Evolutionary conservation across 768 basidiomycete species (phyloP), one percentile per base, ranked within the genome.

Genomic region (Phlegmacium glaucopus): DNA sequence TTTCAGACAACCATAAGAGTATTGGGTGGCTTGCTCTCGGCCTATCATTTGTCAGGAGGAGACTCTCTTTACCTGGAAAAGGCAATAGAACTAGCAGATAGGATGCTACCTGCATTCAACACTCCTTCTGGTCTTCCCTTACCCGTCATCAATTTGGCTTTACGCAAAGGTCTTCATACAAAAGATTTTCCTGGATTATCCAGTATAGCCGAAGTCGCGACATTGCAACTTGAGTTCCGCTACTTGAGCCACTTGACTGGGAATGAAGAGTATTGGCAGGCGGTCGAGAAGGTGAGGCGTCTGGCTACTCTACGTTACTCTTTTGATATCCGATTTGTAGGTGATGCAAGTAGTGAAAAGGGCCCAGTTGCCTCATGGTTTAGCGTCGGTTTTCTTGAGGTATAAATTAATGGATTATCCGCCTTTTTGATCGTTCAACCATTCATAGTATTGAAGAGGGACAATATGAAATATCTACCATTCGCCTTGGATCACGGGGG

Each of bases 401-500:
- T 54, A 35, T 13, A 5, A 26, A 16, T 17, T 4, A 7, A 28
- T 18, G 8, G 28, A n/a, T 42, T 16, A 4, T 8, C 6, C 12
- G 12, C 36, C 35, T 27, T 25, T 32, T 44, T 13, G 36, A 41
- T 28, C 30, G 28, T 48, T 34, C 44, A 13, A 26, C 15, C 39
- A 16, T 29, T 47, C 46, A 44, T 55, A 75, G 75, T 50, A 54
- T 70, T 13, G 64, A 69, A 2, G 57, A 63, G 10, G 77, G 76
- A 4, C 58, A 68, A 48, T 79, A 72, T 50, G 63, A 82, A 15
- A 67, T 79, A 18, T 83, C 87, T 10, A 79, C 87, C 13, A 88
- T 98, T 52, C 83, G 94, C 10, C 78, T 98, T 16, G 94, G 94
- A 22, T 93, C 93, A 28, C 77, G 93, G 36, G 94, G 87, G 26